Conservation (phyloP, 2,329 filamentous ascomycete genomes). For the Fusarium decemcellulare region DNA sequence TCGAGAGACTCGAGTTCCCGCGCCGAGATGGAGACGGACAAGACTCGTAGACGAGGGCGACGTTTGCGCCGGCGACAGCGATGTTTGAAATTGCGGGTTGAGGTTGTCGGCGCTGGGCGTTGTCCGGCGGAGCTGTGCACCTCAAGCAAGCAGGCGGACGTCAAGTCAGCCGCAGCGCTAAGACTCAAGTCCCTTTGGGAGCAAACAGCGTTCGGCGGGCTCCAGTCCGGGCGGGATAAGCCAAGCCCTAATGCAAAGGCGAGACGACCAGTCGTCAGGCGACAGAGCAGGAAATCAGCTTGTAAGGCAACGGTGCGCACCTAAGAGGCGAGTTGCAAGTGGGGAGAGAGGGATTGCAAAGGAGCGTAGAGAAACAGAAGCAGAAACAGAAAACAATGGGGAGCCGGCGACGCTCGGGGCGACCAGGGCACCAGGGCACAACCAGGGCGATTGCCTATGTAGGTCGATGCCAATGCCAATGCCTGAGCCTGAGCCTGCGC, state of each 20-base stretch:
- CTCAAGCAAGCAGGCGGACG: constrained; percentile 33
- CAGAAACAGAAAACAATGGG: constrained; percentile 42
- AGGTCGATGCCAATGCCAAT: constrained; percentile 9
- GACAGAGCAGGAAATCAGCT: constrained; percentile 39
- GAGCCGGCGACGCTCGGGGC: constrained; percentile 30
- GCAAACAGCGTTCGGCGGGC: constrained; percentile 25
- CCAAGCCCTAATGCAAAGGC: constrained; percentile 50
- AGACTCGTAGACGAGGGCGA: constrained; percentile 20
- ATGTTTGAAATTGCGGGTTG: constrained; percentile 26
- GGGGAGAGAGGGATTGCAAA: constrained; percentile 40
- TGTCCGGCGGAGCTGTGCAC: constrained; percentile 29
- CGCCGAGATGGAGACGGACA: constrained; percentile 27
- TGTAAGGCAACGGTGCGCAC: constrained; percentile 25
- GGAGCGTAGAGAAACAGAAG: constrained; percentile 48
- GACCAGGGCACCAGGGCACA: constrained; percentile 30
- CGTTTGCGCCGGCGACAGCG: constrained; percentile 28
- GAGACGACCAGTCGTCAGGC: constrained; percentile 51
- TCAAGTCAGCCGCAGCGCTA: constrained; percentile 48
- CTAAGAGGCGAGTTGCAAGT: constrained; percentile 28
- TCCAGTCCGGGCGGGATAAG: constrained; percentile 46
- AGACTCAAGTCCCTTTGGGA: constrained; percentile 33
- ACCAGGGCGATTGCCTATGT: constrained; percentile 11
- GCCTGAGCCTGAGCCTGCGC: constrained; percentile 16
- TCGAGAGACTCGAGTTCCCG: constrained; percentile 23
- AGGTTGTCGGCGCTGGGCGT: constrained; percentile 22